Percentiles rank a stretch among this genome's conserved stretches.
phyloP scores from a whole-genome alignment of 306 rosid species.

The Citrullus colocynthis region DNA sequence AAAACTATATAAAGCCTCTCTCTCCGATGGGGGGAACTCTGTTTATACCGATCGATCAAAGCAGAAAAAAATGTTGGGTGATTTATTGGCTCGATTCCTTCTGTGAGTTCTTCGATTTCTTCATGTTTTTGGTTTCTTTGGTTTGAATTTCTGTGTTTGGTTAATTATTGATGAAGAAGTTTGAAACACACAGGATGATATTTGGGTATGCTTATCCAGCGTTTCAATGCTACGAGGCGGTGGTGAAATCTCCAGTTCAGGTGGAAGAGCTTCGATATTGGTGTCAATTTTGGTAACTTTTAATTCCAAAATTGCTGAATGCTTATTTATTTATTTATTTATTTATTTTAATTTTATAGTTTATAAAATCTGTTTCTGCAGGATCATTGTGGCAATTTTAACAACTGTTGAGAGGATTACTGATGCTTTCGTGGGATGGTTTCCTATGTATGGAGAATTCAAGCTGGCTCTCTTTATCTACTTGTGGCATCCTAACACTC shows the following conservation, averaged over 20 bases:
- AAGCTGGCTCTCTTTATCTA: slow-evolving; percentile 53
- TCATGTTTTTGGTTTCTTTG: neutral
- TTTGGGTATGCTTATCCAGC: neutral
- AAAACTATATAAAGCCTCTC: too few species aligned
- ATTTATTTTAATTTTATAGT: too few species aligned
- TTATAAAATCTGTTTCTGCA: neutral
- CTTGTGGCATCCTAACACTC: slow-evolving; percentile 74
- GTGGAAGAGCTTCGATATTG: slow-evolving; percentile 76
- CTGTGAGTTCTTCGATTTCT: neutral
- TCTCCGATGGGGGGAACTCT: too few species aligned
- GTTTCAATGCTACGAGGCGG: slow-evolving; percentile 53
- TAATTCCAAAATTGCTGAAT: too few species aligned
- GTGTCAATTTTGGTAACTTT: slow-evolving; percentile 60
- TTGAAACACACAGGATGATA: neutral
- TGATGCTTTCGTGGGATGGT: slow-evolving; percentile 58
- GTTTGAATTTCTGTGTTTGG: too few species aligned
- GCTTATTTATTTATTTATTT: too few species aligned
- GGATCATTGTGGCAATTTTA: slow-evolving; percentile 59
- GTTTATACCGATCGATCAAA: too few species aligned
- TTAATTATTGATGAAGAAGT: too few species aligned
- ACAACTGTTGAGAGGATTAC: slow-evolving; percentile 54
- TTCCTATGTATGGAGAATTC: slow-evolving; percentile 78
- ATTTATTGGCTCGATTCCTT: neutral
- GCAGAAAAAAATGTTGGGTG: neutral
- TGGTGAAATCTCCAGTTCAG: slow-evolving; percentile 47